Conservation (phyloP, 2,329 filamentous ascomycete genomes). For the Aspergillus viridinutans region DNA sequence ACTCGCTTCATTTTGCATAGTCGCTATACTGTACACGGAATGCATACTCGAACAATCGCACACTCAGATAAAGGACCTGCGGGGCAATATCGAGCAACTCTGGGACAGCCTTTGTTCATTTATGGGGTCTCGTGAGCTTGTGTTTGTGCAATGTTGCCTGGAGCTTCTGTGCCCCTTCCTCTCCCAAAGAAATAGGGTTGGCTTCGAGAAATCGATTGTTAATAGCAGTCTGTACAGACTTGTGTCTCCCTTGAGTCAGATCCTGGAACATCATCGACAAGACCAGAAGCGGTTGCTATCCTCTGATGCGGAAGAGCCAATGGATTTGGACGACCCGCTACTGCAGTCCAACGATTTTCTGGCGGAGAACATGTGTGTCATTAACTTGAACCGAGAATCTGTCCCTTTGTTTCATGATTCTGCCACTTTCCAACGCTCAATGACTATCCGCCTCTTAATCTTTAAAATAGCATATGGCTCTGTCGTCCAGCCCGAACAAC, state of each 20-base stretch:
- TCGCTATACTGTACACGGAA: constrained; percentile 35
- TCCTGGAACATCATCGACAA: constrained; percentile 28
- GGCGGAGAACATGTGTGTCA: constrained; percentile 19
- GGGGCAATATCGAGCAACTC: constrained; percentile 23
- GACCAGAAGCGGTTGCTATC: constrained; percentile 13
- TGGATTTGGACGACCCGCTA: constrained; percentile 43
- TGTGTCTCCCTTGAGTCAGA: constrained; percentile 23
- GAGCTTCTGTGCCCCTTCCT: constrained; percentile 34
- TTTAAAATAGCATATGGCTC: constrained; percentile 18
- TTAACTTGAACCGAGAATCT: constrained; percentile 30
- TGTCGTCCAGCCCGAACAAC: not conserved
- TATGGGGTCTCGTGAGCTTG: constrained; percentile 23
- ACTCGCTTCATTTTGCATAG: constrained; percentile 47
- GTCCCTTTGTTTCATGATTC: constrained; percentile 28
- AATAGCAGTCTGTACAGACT: constrained; percentile 24
- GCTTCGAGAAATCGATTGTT: constrained; percentile 15
- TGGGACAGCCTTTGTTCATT: constrained; percentile 36
- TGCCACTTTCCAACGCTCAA: constrained; percentile 33
- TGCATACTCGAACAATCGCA: constrained; percentile 30
- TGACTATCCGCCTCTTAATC: constrained; percentile 33
- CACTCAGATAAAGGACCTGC: constrained; percentile 27
- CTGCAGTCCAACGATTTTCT: constrained; percentile 20
- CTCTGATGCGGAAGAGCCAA: constrained; percentile 26
- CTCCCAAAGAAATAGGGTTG: constrained; percentile 13
- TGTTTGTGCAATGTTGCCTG: constrained; percentile 29